Conservation (phyloP, 2,329 filamentous ascomycete genomes). For the Thyridium curvatum region DNA sequence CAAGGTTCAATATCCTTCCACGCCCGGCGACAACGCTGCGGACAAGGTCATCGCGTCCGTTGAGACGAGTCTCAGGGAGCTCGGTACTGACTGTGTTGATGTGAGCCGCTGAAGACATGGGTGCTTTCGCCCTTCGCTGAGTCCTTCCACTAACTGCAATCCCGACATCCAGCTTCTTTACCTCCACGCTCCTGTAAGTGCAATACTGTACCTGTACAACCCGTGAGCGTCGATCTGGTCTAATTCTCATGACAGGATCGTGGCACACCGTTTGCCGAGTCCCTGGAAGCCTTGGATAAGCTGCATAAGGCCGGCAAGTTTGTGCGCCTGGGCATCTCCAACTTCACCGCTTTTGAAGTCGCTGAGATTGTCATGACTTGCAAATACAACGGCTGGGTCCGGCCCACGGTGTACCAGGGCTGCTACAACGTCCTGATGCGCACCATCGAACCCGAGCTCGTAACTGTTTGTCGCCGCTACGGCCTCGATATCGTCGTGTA, state of each 20-base stretch:
- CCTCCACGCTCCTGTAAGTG: too few species aligned
- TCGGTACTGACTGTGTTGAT: slow-evolving; percentile 69
- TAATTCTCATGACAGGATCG: slow-evolving; percentile 27
- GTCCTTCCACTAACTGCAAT: too few species aligned
- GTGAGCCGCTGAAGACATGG: slow-evolving; percentile 25
- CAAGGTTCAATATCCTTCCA: slow-evolving; percentile 55
- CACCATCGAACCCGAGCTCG: slow-evolving; percentile 67
- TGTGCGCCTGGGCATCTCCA: slow-evolving; percentile 70
- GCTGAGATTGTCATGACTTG: slow-evolving; percentile 78
- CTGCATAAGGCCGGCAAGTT: slow-evolving; percentile 85
- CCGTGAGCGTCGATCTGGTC: slow-evolving; percentile 13
- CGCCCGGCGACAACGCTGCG: slow-evolving; percentile 54
- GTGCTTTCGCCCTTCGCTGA: too few species aligned
- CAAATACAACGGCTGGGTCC: slow-evolving; percentile 73
- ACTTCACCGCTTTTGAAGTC: slow-evolving; percentile 83
- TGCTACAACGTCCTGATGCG: slow-evolving; percentile 84
- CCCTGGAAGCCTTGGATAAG: slow-evolving; percentile 69
- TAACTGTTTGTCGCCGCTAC: slow-evolving; percentile 68
- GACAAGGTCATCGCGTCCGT: slow-evolving; percentile 59
- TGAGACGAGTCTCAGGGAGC: slow-evolving; percentile 62
- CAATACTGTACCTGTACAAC: too few species aligned
- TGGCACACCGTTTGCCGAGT: slow-evolving; percentile 72
- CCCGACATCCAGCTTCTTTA: too few species aligned
- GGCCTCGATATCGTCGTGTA: slow-evolving; percentile 75
- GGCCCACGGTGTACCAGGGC: slow-evolving; percentile 77